phyloP scores from a whole-genome alignment of 352 stramenopile genomes.

The Phytopythium vexans region DNA sequence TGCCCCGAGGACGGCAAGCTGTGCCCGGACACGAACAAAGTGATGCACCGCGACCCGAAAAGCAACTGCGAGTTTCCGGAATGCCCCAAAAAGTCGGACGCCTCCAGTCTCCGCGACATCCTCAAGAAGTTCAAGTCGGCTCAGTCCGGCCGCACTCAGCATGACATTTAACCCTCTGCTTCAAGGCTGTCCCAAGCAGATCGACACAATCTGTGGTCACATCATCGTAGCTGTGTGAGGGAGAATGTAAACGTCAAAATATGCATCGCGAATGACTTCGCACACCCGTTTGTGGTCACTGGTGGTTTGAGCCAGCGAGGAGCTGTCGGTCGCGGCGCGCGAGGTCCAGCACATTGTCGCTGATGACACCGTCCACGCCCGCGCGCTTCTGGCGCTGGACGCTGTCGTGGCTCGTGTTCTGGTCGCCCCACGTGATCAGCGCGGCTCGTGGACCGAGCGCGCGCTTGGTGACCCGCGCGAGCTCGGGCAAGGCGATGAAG shows the following conservation, averaged over 20 bases:
- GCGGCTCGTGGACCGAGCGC: conserved; percentile 10
- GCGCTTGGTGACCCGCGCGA: conserved; percentile 50
- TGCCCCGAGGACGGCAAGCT: conserved; percentile 42
- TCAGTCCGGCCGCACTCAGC: not conserved
- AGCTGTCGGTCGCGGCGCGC: conserved; percentile 44
- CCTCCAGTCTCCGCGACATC: conserved; percentile 1
- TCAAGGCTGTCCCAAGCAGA: not conserved
- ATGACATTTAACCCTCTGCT: not conserved
- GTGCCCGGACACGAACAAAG: conserved; percentile 12
- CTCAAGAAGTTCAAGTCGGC: not conserved
- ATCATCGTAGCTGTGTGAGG: not conserved
- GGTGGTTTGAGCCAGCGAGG: conserved; percentile 8
- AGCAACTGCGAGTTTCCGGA: conserved; percentile 29
- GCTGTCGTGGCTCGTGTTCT: conserved; percentile 71
- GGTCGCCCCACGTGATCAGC: conserved; percentile 73
- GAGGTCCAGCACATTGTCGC: conserved; percentile 81
- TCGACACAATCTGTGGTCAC: not conserved
- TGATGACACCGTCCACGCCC: conserved; percentile 75
- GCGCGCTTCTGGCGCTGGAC: conserved; percentile 71
- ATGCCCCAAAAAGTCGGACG: conserved; percentile 7
- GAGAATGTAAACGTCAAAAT: conserved; percentile 1
- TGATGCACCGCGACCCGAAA: conserved; percentile 20
- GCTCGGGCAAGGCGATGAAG: conserved; percentile 52
- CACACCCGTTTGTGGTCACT: conserved; percentile 84
- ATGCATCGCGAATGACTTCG: conserved; percentile 49